phyloP scores from a whole-genome alignment of 177 flowering plant genomes.

The Vitis hybrid region DNA sequence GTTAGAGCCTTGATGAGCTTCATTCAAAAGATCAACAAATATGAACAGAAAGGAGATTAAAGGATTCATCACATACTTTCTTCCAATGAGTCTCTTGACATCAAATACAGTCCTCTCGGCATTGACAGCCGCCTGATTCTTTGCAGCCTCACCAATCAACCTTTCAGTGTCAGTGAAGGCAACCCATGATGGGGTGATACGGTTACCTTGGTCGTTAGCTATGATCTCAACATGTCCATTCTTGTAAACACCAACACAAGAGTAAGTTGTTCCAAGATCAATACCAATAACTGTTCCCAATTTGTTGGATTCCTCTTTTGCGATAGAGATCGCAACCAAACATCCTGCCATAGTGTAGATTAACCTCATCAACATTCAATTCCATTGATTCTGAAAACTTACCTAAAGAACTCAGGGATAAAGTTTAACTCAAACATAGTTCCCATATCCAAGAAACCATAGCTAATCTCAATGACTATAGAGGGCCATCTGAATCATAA shows the following conservation, averaged over 20 bases:
- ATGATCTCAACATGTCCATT: too few species aligned
- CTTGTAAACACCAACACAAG: too few species aligned
- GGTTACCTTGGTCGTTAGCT: too few species aligned
- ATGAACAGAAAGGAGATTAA: not conserved
- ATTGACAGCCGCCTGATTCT: slow-evolving; percentile 32
- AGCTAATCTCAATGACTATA: too few species aligned
- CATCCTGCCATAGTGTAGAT: slow-evolving; percentile 15
- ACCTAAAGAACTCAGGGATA: not conserved
- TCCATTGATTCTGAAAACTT: not conserved
- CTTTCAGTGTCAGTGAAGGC: slow-evolving; percentile 25
- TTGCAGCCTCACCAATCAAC: slow-evolving; percentile 34
- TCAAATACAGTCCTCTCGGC: slow-evolving; percentile 26
- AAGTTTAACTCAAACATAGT: not conserved
- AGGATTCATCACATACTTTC: slow-evolving; percentile 4
- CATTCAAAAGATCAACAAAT: not conserved
- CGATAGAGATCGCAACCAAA: slow-evolving; percentile 23
- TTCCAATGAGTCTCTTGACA: slow-evolving; percentile 30
- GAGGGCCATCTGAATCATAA: too few species aligned
- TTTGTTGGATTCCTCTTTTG: slow-evolving; percentile 41
- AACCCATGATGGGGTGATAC: too few species aligned
- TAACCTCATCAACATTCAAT: not conserved
- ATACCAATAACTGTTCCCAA: slow-evolving; percentile 51
- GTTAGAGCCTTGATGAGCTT: not conserved
- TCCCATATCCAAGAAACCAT: not conserved
- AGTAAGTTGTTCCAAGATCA: slow-evolving; percentile 10